Evolutionary conservation across 495 filamentous ascomycete genomes (phyloP).

Genomic region (Diplogelasinospora grovesii): DNA sequence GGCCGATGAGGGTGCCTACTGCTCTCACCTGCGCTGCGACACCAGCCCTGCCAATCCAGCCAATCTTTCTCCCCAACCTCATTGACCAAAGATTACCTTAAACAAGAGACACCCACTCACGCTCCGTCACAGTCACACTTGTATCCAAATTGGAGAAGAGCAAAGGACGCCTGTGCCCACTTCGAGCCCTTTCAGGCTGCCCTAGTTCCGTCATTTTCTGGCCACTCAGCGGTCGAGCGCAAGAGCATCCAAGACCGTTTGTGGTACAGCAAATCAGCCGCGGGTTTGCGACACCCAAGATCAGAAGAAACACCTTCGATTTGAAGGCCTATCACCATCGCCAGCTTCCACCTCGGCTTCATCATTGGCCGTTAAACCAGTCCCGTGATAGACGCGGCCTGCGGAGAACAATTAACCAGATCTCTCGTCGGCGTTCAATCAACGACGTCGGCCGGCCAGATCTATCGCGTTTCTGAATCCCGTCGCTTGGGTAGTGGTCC

Average conservation of each 20-base stretch:
- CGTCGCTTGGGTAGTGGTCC: conserved; percentile 2
- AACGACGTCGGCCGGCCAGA: conserved; percentile 13
- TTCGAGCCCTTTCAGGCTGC: conserved; percentile 5
- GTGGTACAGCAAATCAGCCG: conserved; percentile 39
- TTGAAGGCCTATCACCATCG: conserved; percentile 42
- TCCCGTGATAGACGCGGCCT: conserved; percentile 46
- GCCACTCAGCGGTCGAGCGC: conserved; percentile 31
- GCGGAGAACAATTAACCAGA: conserved; percentile 40
- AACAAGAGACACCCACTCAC: conserved; percentile 19
- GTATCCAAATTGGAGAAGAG: conserved; percentile 4
- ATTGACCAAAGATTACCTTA: too few relatives aligned
- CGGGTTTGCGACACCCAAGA: conserved; percentile 28
- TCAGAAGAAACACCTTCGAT: conserved; percentile 29
- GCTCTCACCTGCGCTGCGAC: conserved; percentile 1
- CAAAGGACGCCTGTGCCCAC: conserved; percentile 15
- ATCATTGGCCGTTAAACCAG: conserved; percentile 38
- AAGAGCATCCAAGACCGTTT: conserved; percentile 17
- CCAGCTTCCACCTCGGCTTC: conserved; percentile 26
- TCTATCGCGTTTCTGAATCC: conserved; percentile 17
- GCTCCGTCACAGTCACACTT: conserved; percentile 16
- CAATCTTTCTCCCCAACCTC: conserved; percentile 1
- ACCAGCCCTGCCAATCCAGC: conserved; percentile 5
- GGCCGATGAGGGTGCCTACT: neutral
- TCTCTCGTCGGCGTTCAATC: conserved; percentile 34
- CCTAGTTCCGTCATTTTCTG: conserved; percentile 14